These are phyloP conservation scores for Drechslerella coelobrocha DNA, from an alignment of 2,329 filamentous ascomycete genomes.

Conservation along the genomic window DNA sequence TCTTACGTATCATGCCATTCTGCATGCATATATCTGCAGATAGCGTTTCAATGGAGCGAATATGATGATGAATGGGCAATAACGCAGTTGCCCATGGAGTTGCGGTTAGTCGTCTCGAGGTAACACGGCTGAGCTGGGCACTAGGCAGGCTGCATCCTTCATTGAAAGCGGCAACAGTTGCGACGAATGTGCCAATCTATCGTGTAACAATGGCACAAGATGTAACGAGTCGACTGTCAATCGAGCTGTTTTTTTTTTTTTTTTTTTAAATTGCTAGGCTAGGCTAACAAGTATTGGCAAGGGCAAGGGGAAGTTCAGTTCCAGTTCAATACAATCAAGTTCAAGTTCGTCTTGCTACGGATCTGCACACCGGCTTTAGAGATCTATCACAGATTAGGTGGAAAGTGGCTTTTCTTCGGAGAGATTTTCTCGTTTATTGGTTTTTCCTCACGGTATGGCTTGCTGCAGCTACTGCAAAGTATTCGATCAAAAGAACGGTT, in stretches of 20 bases:
- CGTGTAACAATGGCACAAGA: conserved; percentile 32
- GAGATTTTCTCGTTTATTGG: background rate
- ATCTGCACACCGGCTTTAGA: too few species aligned
- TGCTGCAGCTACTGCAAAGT: conserved; percentile 5
- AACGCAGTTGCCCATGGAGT: background rate
- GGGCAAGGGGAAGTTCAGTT: background rate
- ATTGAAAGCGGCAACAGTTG: conserved; percentile 1
- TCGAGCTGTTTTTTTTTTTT: conserved; percentile 2
- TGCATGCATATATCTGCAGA: background rate
- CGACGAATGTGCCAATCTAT: background rate
- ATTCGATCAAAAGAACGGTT: conserved; percentile 11
- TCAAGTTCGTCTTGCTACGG: too few species aligned
- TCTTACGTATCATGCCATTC: too few species aligned
- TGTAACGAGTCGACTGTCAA: conserved; percentile 32
- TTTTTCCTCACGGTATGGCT: background rate
- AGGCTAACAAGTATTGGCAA: too few species aligned
- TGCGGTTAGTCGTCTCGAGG: conserved; percentile 31
- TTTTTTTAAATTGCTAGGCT: too few species aligned
- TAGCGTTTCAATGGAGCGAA: too few species aligned
- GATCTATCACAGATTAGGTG: conserved; percentile 1
- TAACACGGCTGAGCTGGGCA: conserved; percentile 22
- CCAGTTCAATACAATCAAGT: too few species aligned
- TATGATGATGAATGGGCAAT: background rate
- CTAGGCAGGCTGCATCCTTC: background rate
- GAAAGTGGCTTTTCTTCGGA: conserved; percentile 11